Evolutionary conservation across 345 rosid genomes (phyloP), one percentile per base, ranked within the genome.

Genomic region (Erodium maritimum): DNA sequence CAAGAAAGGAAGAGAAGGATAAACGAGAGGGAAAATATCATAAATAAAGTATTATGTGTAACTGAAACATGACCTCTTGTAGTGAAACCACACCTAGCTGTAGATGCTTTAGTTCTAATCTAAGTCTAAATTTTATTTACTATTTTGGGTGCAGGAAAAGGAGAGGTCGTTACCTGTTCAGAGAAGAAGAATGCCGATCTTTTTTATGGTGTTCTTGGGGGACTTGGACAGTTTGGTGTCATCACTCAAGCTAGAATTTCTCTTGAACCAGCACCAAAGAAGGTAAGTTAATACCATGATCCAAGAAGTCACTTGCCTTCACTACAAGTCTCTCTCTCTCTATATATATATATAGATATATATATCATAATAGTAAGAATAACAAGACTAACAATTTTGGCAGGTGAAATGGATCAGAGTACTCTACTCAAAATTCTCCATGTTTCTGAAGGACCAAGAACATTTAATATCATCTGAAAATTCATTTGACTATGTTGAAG

Each of bases 211-310:
- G 88, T 80, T 59, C 88, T 94, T 71, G 97, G 99, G 7, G 99
- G 97, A 62, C 91, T 94, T 52, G 99, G 99, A 57, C 99, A 94
- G 75, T 89, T 87, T 60, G 99, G 99, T 34, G 73, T 94, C 70
- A 87, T 94, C 69, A 90, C 97, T 21, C 75, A 85, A 53, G 97
- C 99, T 10, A 63, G 79, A 61, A 87, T 93, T 18, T 67, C 88
- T 54, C 91, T 93, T 33, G 84, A 73, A 75, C 83, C 79, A 45
- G 91, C 96, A 19, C 73, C 78, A 17, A 65, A 66, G 57, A 87
- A 67, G 95, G 99, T 93, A 82, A 66, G 22, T 7, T 42, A 42
- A 3, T 42, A 7, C 14, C 48, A 12, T 42, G 48, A 42, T 42
- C 17, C 48, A 42, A 42, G 12, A 42, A 42, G 14, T 42, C 14